Evolutionary conservation across 169 alveolate species (phyloP).

Genomic region (Plasmodium cynomolgi): DNA sequence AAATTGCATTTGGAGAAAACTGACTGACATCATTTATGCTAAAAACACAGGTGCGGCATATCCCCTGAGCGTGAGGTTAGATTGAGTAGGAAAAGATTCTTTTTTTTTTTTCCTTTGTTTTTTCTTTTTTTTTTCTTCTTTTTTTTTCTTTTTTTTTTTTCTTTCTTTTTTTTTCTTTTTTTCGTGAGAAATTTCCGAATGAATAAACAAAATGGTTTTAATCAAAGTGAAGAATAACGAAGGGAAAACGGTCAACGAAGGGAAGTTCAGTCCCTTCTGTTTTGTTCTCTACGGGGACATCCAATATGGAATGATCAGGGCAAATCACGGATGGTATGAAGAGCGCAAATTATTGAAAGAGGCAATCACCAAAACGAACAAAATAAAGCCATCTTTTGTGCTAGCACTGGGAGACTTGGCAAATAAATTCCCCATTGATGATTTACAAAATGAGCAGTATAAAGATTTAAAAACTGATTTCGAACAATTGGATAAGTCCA

Average conservation of each 20-base stretch:
- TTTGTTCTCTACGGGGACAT: constrained; percentile 39
- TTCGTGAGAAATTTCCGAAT: neutral
- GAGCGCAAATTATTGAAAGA: constrained; percentile 26
- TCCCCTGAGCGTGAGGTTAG: neutral
- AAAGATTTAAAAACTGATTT: constrained; percentile 28
- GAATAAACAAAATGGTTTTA: constrained; percentile 28
- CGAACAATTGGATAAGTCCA: constrained; percentile 17
- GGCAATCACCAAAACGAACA: constrained; percentile 34
- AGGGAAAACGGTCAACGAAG: constrained; percentile 11
- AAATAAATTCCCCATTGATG: constrained; percentile 2
- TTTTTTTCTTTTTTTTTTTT: neutral
- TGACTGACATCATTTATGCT: neutral
- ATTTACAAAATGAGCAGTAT: neutral
- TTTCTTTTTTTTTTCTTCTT: neutral
- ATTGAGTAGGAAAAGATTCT: neutral
- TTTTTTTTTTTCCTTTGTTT: neutral
- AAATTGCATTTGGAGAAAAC: neutral
- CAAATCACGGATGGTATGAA: constrained; percentile 38
- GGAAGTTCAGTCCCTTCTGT: constrained; percentile 9
- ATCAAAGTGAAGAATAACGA: constrained; percentile 23
- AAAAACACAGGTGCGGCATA: neutral
- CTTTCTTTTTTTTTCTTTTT: neutral
- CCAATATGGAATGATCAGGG: constrained; percentile 38
- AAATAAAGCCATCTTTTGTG: constrained; percentile 35
- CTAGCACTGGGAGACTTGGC: constrained; percentile 32